Conservation (phyloP, 768 basidiomycete species). For the Leccinum rimulosum region DNA sequence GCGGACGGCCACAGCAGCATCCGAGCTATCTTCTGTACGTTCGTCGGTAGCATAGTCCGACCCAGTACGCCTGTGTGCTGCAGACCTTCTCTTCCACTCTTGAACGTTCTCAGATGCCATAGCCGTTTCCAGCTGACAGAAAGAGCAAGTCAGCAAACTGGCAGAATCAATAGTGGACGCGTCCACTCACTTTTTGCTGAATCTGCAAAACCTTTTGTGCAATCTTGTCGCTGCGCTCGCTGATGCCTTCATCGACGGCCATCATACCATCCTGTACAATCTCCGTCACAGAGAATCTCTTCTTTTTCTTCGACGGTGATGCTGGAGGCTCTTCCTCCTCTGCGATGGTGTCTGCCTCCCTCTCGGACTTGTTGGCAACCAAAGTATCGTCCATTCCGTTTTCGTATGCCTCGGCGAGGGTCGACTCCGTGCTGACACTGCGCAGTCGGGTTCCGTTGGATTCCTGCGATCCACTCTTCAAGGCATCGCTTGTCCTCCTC, state of each 20-base stretch:
- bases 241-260: constrained; percentile 86
- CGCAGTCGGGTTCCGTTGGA: constrained; percentile 44
- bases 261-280: constrained; percentile 72
- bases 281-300: constrained; percentile 78
- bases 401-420: constrained; percentile 67
- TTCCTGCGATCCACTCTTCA: constrained; percentile 36
- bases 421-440: constrained; percentile 78
- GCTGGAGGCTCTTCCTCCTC: constrained; percentile 51
- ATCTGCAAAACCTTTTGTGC: constrained; percentile 86
- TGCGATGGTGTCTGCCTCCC: constrained; percentile 52
- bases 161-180: background rate
- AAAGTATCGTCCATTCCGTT: constrained; percentile 40
- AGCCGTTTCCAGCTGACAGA: constrained; percentile 68
- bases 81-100: constrained; percentile 31
- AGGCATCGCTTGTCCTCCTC: constrained; percentile 58
- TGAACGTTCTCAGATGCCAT: constrained; percentile 54
- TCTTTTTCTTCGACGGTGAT: constrained; percentile 51
- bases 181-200: constrained; percentile 76
- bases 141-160: constrained; percentile 7
- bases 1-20: constrained; percentile 39
- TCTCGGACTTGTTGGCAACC: constrained; percentile 36
- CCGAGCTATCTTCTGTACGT: constrained; percentile 59
- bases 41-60: constrained; percentile 39
- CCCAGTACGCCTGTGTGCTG: constrained; percentile 20
- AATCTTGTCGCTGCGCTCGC: constrained; percentile 81